Evolutionary conservation across 2,329 filamentous ascomycete genomes (phyloP), one percentile per base, ranked within the genome.

Genomic region (Aspergillus persii): DNA sequence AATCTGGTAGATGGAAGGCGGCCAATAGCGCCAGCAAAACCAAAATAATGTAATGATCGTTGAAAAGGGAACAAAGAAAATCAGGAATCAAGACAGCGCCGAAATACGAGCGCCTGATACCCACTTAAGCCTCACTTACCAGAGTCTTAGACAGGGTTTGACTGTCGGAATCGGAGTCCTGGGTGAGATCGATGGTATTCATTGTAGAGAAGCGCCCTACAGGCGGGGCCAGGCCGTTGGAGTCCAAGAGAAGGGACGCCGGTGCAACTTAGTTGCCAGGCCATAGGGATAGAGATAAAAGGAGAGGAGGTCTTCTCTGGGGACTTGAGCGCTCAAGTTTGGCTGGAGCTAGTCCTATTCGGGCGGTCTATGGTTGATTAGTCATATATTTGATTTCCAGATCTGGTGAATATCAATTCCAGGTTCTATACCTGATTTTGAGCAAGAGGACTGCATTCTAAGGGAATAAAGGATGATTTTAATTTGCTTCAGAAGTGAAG

Each of bases 181-280:
- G 41, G 0, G 68, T 71, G 12, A 71, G 50, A 51, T 71, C 69
- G 18, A 71, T 68, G 6, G 70, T 23, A 23, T 23, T 59, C 66
- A 67, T 70, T 4, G 29, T 57, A 33, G 46, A 9, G 7, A 26
- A n/a, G 4, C 41, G 7, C 47, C 36, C 39, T 30, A 36, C 29
- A 41, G 15, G 29, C 36, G 5, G n/a, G 18, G 8, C 6, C n/a
- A 46, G 50, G 30, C 33, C 50, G 23, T 30, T 12, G 26, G 36
- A 50, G 29, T 50, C 53, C 23, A 33, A 56, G 56, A 36, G 33
- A 15, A 15, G 12, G 36, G 36, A n/a, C 7, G 12, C 5, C 12
- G 23, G 29, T 27, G 39, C 33, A 47, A 15, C 9, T 26, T 47
- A 11, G 8, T 8, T 23, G 8, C 26, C 39, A 39, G 27, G 9